Evolutionary conservation across 768 basidiomycete species (phyloP), one percentile per base, ranked within the genome.

Genomic region (Flagelloscypha sp.): DNA sequence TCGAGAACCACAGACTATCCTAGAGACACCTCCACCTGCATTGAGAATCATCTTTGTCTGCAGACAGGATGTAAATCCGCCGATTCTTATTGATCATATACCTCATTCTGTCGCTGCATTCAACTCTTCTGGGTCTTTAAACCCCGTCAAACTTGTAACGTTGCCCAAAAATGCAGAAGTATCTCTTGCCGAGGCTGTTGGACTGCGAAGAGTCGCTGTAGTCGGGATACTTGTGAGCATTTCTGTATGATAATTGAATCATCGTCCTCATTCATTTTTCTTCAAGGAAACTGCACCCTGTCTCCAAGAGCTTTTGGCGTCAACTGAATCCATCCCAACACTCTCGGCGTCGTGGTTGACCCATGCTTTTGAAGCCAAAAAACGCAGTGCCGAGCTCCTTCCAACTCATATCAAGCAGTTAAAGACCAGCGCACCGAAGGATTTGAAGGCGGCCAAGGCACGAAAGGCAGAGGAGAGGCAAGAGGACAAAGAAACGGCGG

Each of bases 321-420:
- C 76, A 24, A 47, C 84, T 16, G 58, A 65, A 20, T 54, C 64
- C 20, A 54, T 85, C n/a, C 71, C 75, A 8, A 55, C 65, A 13
- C 50, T 83, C 10, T 58, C 66, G 11, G 84, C 85, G 0, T 62
- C 77, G 5, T 93, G 88, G 88, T 52, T 72, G 16, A 33, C 45
- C n/a, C 28, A 50, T 10, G 33, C 35, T 5, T 19, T 39, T 37
- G 24, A 48, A 41, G 11, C 38, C 40, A 13, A n/a, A n/a, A n/a
- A n/a, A n/a, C n/a, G n/a, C 35, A 33, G 37, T 29, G 36, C 31
- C n/a, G 15, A 55, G 12, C 61, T 79, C 17, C 57, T 83, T 27
- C 76, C 81, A 2, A 87, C 86, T 0, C 81, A 87, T 49, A 67
- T 89, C 45, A 93, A 90, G 49, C 85, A 88, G 44, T 52, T 89